These are phyloP conservation scores for Paraphoma sp. DNA, from an alignment of 2,329 filamentous ascomycete species.

Conservation along the genomic window DNA sequence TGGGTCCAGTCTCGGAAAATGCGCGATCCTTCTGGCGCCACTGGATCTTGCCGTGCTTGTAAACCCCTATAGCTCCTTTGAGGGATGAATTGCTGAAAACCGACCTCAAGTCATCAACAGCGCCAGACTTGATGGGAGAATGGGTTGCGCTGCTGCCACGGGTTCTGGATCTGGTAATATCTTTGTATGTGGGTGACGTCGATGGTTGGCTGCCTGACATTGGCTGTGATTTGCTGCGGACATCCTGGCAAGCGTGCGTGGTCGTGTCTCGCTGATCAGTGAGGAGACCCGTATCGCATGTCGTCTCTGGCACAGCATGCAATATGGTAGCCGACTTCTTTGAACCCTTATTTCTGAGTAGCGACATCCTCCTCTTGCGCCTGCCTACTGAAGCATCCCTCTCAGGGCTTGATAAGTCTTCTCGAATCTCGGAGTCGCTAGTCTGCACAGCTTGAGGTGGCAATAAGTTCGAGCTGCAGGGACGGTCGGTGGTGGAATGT, in stretches of 20 bases:
- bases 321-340: slow-evolving; percentile 41
- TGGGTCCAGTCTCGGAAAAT: slow-evolving; percentile 7
- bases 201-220: slow-evolving; percentile 19
- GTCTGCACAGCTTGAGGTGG: slow-evolving; percentile 5
- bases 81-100: slow-evolving; percentile 27
- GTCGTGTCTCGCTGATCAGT: slow-evolving; percentile 49
- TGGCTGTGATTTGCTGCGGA: slow-evolving; percentile 26
- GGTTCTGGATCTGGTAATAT: slow-evolving; percentile 21
- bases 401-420: background rate
- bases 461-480: slow-evolving; percentile 6
- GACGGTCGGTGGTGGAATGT: slow-evolving; percentile 8
- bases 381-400: slow-evolving; percentile 10
- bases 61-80: slow-evolving; percentile 51
- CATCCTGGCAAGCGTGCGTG: slow-evolving; percentile 25
- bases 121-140: slow-evolving; percentile 16
- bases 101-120: slow-evolving; percentile 30
- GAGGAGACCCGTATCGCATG: slow-evolving; percentile 30
- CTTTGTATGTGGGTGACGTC: slow-evolving; percentile 21
- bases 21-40: slow-evolving; percentile 42
- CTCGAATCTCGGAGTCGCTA: background rate
- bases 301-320: slow-evolving; percentile 42
- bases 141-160: slow-evolving; percentile 24
- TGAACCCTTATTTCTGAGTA: slow-evolving; percentile 24
- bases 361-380: slow-evolving; percentile 26
- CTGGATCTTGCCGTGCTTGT: slow-evolving; percentile 53